phyloP scores from a whole-genome alignment of 2,329 filamentous ascomycete species.

The Neofusicoccum ribis region DNA sequence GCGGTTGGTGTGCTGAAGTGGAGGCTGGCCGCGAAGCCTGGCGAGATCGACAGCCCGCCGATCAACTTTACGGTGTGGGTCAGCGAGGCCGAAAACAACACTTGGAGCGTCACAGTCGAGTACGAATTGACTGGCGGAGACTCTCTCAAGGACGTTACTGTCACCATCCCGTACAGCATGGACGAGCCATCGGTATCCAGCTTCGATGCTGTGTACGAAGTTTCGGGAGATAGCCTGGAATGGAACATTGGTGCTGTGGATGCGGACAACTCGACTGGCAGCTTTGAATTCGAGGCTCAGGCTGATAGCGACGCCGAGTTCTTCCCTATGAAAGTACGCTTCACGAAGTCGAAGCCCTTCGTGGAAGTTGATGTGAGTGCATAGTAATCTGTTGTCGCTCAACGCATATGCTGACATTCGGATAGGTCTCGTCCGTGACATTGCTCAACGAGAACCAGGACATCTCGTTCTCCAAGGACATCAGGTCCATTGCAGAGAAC shows the following conservation, averaged over 20 bases:
- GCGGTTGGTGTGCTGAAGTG: conserved; percentile 90
- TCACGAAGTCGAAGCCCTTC: conserved; percentile 82
- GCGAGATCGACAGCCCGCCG: conserved; percentile 78
- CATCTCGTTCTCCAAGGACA: conserved; percentile 78
- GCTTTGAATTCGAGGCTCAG: conserved; percentile 93
- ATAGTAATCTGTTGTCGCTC: not conserved
- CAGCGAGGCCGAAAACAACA: conserved; percentile 78
- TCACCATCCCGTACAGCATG: conserved; percentile 82
- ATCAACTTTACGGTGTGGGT: conserved; percentile 98
- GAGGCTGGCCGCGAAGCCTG: conserved; percentile 79
- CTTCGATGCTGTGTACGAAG: conserved; percentile 92
- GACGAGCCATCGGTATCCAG: conserved; percentile 86
- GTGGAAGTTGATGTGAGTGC: conserved; percentile 87
- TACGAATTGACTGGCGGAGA: conserved; percentile 88
- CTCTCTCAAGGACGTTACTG: conserved; percentile 76
- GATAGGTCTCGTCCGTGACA: conserved; percentile 66
- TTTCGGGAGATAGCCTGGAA: conserved; percentile 87
- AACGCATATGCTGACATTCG: not conserved
- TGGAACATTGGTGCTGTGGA: conserved; percentile 90
- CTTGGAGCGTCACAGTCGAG: conserved; percentile 88
- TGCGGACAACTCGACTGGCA: conserved; percentile 76
- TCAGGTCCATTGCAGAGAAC: conserved; percentile 73
- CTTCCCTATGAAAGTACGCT: conserved; percentile 94
- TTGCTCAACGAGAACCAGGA: conserved; percentile 75
- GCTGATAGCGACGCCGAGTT: conserved; percentile 89